Evolutionary conservation across 2,329 filamentous ascomycete genomes (phyloP).

Genomic region (Alternaria gansuensis): DNA sequence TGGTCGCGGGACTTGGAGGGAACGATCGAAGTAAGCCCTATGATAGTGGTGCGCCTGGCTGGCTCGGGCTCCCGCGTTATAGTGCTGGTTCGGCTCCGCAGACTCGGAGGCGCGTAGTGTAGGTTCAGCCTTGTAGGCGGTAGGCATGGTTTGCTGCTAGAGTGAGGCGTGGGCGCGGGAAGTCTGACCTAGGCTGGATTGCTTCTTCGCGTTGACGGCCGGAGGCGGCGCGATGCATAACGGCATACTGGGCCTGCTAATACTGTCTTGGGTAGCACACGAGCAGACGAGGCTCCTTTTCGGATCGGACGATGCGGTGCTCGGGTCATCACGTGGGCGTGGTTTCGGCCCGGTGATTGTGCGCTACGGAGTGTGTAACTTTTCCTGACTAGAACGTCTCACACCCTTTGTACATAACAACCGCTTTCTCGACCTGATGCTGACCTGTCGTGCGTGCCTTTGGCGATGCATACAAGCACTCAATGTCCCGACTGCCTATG

Average conservation of each 20-base stretch:
- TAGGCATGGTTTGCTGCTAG: constrained; percentile 14
- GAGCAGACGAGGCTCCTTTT: constrained; percentile 13
- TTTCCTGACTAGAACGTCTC: constrained; percentile 26
- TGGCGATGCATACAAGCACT: constrained; percentile 56
- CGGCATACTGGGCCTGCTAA: constrained; percentile 17
- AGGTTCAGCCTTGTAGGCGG: constrained; percentile 27
- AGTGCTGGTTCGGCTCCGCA: constrained; percentile 27
- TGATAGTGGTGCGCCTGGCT: constrained; percentile 18
- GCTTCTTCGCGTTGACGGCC: constrained; percentile 28
- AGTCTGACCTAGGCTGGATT: constrained; percentile 37
- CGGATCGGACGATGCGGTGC: constrained; percentile 7
- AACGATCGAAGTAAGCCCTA: constrained; percentile 20
- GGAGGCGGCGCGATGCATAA: constrained; percentile 26
- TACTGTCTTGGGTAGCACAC: constrained; percentile 16
- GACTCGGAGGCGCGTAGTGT: constrained; percentile 23
- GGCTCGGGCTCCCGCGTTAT: constrained; percentile 23
- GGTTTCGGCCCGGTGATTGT: constrained; percentile 21
- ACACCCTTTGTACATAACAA: constrained; percentile 21
- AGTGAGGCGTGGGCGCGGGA: constrained; percentile 21
- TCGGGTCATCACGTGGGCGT: constrained; percentile 28
- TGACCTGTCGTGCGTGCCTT: constrained; percentile 57
- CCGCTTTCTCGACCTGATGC: constrained; percentile 48
- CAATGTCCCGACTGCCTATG: constrained; percentile 38
- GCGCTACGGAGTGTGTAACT: constrained; percentile 23
- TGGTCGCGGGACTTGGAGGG: constrained; percentile 14